Evolutionary conservation across 2,329 filamentous ascomycete genomes (phyloP).

Genomic region (Cercospora brassicicola): DNA sequence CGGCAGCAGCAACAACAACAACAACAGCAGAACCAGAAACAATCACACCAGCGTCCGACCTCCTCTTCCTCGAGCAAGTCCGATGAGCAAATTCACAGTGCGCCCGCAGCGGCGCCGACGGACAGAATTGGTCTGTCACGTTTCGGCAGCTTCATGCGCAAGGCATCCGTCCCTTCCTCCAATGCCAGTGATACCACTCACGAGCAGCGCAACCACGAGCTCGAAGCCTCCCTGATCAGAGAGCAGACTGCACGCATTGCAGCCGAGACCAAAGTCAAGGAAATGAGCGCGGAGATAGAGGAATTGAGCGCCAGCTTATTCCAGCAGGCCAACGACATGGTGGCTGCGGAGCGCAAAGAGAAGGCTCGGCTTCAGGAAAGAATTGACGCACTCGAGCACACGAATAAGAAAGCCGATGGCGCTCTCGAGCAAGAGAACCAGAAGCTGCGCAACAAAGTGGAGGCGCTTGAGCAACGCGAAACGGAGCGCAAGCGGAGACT

Average conservation of each 20-base stretch:
- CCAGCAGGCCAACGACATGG: slow-evolving; percentile 85
- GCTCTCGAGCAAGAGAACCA: slow-evolving; percentile 64
- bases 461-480: slow-evolving; percentile 68
- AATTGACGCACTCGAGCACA: slow-evolving; percentile 65
- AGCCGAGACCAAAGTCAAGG: slow-evolving; percentile 67
- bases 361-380: slow-evolving; percentile 70
- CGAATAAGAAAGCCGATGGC: slow-evolving; percentile 55
- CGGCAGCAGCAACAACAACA: slow-evolving; percentile 15
- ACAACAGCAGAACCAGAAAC: slow-evolving; percentile 30
- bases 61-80: slow-evolving; percentile 22
- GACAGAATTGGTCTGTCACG: slow-evolving; percentile 40
- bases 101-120: slow-evolving; percentile 19
- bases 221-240: slow-evolving; percentile 64
- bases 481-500: slow-evolving; percentile 67
- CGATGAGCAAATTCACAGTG: slow-evolving; percentile 15
- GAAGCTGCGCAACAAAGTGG: slow-evolving; percentile 68
- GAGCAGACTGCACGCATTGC: slow-evolving; percentile 67
- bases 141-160: slow-evolving; percentile 48
- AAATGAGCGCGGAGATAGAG: slow-evolving; percentile 72
- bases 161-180: slow-evolving; percentile 35
- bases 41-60: slow-evolving; percentile 26
- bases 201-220: slow-evolving; percentile 44
- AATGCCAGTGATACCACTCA: slow-evolving; percentile 36
- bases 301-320: slow-evolving; percentile 75
- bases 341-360: slow-evolving; percentile 71